Evolutionary conservation across 768 basidiomycete genomes (phyloP).

Genomic region (Suillus clintonianus): DNA sequence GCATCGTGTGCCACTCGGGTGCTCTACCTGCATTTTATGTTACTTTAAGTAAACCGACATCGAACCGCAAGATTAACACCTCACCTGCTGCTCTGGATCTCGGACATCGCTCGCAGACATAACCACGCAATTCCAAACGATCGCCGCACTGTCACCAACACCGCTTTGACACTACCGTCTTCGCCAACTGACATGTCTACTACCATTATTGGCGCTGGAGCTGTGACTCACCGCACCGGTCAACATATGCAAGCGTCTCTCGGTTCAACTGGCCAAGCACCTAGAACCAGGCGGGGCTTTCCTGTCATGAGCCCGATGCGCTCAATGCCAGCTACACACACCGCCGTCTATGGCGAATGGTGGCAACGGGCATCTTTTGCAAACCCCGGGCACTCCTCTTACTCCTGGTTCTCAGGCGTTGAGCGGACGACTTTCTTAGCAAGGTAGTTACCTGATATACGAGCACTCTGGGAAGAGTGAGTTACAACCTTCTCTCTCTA

Average conservation of each 20-base stretch:
- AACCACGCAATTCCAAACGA: constrained; percentile 65
- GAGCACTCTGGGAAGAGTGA: constrained; percentile 57
- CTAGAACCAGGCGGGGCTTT: constrained; percentile 72
- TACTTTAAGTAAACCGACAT: constrained; percentile 3
- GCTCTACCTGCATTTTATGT: constrained; percentile 8
- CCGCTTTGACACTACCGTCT: constrained; percentile 63
- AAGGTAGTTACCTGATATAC: constrained; percentile 43
- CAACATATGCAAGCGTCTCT: constrained; percentile 58
- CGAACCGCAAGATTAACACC: constrained; percentile 60
- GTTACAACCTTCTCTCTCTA: constrained; percentile 72
- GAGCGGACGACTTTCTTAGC: constrained; percentile 63
- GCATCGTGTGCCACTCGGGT: constrained; percentile 68
- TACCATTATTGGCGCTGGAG: constrained; percentile 53
- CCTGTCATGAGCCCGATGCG: constrained; percentile 67
- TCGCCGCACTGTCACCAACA: constrained; percentile 74
- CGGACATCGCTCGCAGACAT: constrained; percentile 84
- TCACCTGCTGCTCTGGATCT: constrained; percentile 93
- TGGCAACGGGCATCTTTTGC: constrained; percentile 50
- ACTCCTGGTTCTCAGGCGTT: constrained; percentile 59
- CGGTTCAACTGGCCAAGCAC: constrained; percentile 30
- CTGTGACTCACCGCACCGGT: constrained; percentile 62
- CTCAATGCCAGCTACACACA: constrained; percentile 84
- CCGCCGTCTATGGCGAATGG: constrained; percentile 60
- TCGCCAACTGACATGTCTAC: constrained; percentile 53
- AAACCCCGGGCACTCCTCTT: constrained; percentile 65